Base-by-base conservation (phyloP, 2,329 filamentous ascomycete species). In the Biscogniauxia sp. region DNA sequence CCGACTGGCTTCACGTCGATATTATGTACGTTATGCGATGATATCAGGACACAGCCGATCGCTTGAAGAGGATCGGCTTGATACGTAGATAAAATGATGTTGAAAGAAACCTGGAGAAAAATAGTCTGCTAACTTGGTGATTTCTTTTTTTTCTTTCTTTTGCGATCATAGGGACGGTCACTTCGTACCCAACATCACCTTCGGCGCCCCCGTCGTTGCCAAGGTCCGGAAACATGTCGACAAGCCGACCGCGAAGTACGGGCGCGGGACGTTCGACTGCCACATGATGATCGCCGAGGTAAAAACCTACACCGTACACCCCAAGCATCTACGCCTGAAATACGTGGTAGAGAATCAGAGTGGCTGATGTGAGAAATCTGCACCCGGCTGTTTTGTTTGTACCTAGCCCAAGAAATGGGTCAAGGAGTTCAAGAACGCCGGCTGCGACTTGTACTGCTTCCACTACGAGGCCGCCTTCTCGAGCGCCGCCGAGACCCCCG, bases 231-330 rank as follows among this genome's bases (percentile, higher is more conserved):
- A 85, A 53, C 91, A 97, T 71, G 93, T 99, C 70, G 88, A 92
- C 60, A 83, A 84, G 68, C 93, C 93, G 2, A 82, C 82, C 50
- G 80, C 84, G 56, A 84, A 84, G 37, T 82, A 89, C 68, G 93
- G 91, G 57, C 90, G 88, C 69, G 95, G 95, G 64, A 98, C 94
- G 15, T 99, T 99, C 75, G 95, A 99, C 78, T 99, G 95, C 84
- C 95, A 99, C 79, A 98, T 99, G 95, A 99, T 99, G 95, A 96
- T 99, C 74, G 88, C 92, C 71, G 94, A 99, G 89, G 92, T 94
- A 82, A 32, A 32, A 54, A 53, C 53, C 52, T 37, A 20, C 25
- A 28, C 25, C 20, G 6, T 26, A 49, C 7, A 50, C 11, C 8
- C 13, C 15, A 20, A 20, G 0, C 37, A n/a, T 23, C 28, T 50